Conservation (phyloP, 345 rosid species). For the Eucalyptus marginata region DNA sequence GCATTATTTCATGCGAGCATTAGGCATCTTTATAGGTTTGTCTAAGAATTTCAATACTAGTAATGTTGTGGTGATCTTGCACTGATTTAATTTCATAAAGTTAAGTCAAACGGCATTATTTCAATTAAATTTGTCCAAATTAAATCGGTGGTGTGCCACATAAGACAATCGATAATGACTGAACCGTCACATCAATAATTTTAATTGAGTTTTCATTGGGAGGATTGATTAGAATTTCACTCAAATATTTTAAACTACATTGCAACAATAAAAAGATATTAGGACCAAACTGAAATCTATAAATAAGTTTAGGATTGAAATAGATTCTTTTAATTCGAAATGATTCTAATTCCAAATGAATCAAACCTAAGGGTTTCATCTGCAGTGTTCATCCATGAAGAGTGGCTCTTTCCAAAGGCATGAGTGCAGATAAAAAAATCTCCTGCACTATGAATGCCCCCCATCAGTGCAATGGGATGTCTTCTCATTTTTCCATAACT, state of each 20-base stretch:
- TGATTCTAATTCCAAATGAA: too few relatives aligned
- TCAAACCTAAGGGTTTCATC: too few relatives aligned
- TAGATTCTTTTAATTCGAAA: too few relatives aligned
- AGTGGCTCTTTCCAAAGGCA: too few relatives aligned
- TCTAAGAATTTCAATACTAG: neutral
- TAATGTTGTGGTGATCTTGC: neutral
- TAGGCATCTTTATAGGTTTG: neutral
- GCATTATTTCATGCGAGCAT: neutral
- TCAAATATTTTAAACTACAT: neutral
- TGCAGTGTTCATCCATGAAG: too few relatives aligned
- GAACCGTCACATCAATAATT: neutral
- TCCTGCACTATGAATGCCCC: too few relatives aligned
- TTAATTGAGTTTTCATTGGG: neutral
- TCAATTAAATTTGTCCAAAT: neutral
- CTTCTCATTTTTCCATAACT: too few relatives aligned
- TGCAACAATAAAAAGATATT: neutral
- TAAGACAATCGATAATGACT: fast-evolving
- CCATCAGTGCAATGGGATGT: too few relatives aligned
- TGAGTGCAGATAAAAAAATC: too few relatives aligned
- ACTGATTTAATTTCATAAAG: neutral
- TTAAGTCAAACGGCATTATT: neutral
- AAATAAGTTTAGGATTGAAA: too few relatives aligned
- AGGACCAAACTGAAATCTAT: neutral
- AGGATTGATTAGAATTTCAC: neutral
- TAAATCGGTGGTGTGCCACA: fast-evolving